These are phyloP conservation scores for Neurospora africana DNA, from an alignment of 495 filamentous ascomycete genomes.

Conservation along the genomic window DNA sequence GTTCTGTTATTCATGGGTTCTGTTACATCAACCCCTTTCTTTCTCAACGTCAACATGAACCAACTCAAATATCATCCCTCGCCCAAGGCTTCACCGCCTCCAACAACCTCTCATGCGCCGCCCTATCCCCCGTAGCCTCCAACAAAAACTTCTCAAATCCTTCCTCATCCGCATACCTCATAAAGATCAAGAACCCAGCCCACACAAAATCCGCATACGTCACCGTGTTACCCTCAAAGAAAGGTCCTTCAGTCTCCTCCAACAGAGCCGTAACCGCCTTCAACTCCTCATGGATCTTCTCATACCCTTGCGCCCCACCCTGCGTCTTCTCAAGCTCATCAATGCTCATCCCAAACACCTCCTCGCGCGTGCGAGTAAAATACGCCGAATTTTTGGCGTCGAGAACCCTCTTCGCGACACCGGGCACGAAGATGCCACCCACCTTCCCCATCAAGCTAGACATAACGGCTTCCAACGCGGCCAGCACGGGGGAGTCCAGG, in stretches of 20 bases:
- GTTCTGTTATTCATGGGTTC: background rate
- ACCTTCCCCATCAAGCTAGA: background rate
- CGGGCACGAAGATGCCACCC: slow-evolving; percentile 24
- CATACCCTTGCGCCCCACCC: slow-evolving; percentile 11
- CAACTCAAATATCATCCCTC: slow-evolving; percentile 15
- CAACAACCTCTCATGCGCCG: slow-evolving; percentile 26
- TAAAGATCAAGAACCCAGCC: slow-evolving; percentile 27
- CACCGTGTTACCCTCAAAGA: slow-evolving; percentile 27
- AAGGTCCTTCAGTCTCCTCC: slow-evolving; percentile 40
- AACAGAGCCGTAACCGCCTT: slow-evolving; percentile 35
- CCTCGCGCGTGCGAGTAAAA: slow-evolving; percentile 33
- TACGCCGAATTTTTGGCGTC: slow-evolving; percentile 27
- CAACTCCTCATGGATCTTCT: slow-evolving; percentile 26
- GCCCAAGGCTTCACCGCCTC: slow-evolving; percentile 31
- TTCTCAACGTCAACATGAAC: background rate
- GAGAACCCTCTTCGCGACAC: slow-evolving; percentile 29
- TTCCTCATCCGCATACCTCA: slow-evolving; percentile 20
- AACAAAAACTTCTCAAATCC: slow-evolving; percentile 23
- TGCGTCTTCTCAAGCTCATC: slow-evolving; percentile 13
- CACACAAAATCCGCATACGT: slow-evolving; percentile 36
- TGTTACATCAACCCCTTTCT: background rate
- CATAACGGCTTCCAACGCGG: slow-evolving; percentile 20
- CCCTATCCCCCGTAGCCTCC: slow-evolving; percentile 22
- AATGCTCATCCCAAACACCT: slow-evolving; percentile 33
- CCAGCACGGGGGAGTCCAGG: slow-evolving; percentile 35